phyloP scores from a whole-genome alignment of 2,329 filamentous ascomycete species.

The Trichocomaceae sp. region DNA sequence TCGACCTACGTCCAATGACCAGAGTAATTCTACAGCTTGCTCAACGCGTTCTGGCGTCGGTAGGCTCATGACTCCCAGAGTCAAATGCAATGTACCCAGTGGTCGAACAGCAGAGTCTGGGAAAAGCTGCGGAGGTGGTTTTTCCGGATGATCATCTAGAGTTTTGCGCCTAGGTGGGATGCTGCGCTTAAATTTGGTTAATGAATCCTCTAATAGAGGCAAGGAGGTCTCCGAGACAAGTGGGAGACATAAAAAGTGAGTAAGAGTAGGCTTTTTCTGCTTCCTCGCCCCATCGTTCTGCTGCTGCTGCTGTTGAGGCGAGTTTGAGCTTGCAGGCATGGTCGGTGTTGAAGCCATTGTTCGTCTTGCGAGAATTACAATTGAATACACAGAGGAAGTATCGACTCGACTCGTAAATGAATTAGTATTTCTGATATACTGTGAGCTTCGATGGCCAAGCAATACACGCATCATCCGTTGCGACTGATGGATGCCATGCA shows the following conservation, averaged over 20 bases:
- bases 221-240: slow-evolving; percentile 57
- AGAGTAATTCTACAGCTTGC: slow-evolving; percentile 41
- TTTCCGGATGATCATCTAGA: slow-evolving; percentile 11
- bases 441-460: not conserved
- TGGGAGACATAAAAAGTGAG: slow-evolving; percentile 47
- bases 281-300: slow-evolving; percentile 5
- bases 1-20: slow-evolving; percentile 38
- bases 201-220: slow-evolving; percentile 57
- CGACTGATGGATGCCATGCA: not conserved
- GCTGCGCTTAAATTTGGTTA: slow-evolving; percentile 57
- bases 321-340: not conserved
- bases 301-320: not conserved
- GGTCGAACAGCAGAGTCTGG: slow-evolving; percentile 66
- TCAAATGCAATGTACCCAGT: slow-evolving; percentile 74
- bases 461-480: not conserved
- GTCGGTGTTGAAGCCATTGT: not conserved
- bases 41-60: slow-evolving; percentile 44
- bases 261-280: slow-evolving; percentile 30
- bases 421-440: not conserved
- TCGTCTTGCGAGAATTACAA: not conserved
- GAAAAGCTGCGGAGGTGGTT: slow-evolving; percentile 38
- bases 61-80: slow-evolving; percentile 78
- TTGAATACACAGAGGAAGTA: not conserved
- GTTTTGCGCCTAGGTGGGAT: slow-evolving; percentile 30
- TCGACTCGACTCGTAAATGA: not conserved